Evolutionary conservation across 768 basidiomycete species (phyloP), one percentile per base, ranked within the genome.

Genomic region (Amanita fuliginea): DNA sequence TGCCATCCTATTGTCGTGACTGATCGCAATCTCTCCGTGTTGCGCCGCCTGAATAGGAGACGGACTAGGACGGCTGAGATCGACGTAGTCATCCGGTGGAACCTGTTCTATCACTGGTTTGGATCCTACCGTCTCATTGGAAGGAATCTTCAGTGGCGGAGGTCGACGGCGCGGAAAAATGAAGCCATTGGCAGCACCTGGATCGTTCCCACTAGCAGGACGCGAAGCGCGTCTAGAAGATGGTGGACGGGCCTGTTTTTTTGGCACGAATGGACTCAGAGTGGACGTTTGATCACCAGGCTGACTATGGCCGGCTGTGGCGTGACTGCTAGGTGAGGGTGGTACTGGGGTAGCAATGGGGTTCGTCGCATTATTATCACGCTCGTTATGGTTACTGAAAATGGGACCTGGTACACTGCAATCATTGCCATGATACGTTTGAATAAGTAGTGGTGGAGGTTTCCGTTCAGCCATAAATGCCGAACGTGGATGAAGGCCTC

Each of bases 21-120:
- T 69, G 34, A 28, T 28, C 8, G 28, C 28, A 8, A 28, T 48
- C 54, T 82, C 84, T 16, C 71, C 76, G 57, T 87, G 87, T 60
- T 88, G 86, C 0, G 71, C 73, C 35, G 81, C 85, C 58, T 88
- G 86, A 72, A 73, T 84, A 0, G 85, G 84, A 3, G 83, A 79
- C 2, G 86, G 76, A 56, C 83, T 85, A 14, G 80, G 78, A 39
- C 86, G 73, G 58, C 64, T 68, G 36, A 88, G 68, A 56, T 87
- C 80, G 33, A 79, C 70, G 49, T 87, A 86, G 52, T 80, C 75
- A 9, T 67, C 57, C 3, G 63, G 59, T 16, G 65, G 57, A 43
- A 16, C n/a, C 19, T 40, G 47, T 7, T 49, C 47, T 32, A 14
- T 11, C 10, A 16, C n/a, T 8, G 10, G 21, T 9, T 50, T 18